phyloP scores from a whole-genome alignment of 2,329 filamentous ascomycete species.

The Tetracladium maxilliforme region DNA sequence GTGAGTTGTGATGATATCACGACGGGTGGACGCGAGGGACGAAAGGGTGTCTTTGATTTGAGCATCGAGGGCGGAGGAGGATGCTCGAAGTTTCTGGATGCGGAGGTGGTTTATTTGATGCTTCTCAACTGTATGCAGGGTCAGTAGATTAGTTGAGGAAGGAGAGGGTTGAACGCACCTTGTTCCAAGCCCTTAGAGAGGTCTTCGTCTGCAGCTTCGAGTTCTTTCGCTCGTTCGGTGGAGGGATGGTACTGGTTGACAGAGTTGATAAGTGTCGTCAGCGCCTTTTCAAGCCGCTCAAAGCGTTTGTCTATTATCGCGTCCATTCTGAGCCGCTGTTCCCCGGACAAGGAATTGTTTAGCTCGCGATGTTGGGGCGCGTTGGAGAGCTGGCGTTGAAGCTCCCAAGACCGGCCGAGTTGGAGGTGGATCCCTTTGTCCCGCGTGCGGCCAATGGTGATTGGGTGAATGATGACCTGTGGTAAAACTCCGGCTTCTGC shows the following conservation, averaged over 20 bases:
- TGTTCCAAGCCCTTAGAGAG: slow-evolving; percentile 51
- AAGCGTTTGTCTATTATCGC: slow-evolving; percentile 45
- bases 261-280: slow-evolving; percentile 61
- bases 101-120: slow-evolving; percentile 64
- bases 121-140: slow-evolving; percentile 36
- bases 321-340: slow-evolving; percentile 32
- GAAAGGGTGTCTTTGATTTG: slow-evolving; percentile 59
- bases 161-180: slow-evolving; percentile 24
- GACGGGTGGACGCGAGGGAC: slow-evolving; percentile 57
- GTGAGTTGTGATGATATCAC: slow-evolving; percentile 52
- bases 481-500: no score
- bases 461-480: no score
- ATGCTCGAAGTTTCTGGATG: slow-evolving; percentile 52
- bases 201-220: slow-evolving; percentile 55
- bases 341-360: slow-evolving; percentile 2
- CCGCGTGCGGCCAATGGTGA: no score
- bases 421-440: no score
- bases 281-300: slow-evolving; percentile 49
- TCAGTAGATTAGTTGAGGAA: slow-evolving; percentile 3
- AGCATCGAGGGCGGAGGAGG: slow-evolving; percentile 49
- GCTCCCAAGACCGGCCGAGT: neutral
- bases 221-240: slow-evolving; percentile 47
- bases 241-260: slow-evolving; percentile 74
- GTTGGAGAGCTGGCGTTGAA: no score
- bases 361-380: neutral